Conservation (phyloP, 768 basidiomycete species). For the Coprinellus micaceus region DNA sequence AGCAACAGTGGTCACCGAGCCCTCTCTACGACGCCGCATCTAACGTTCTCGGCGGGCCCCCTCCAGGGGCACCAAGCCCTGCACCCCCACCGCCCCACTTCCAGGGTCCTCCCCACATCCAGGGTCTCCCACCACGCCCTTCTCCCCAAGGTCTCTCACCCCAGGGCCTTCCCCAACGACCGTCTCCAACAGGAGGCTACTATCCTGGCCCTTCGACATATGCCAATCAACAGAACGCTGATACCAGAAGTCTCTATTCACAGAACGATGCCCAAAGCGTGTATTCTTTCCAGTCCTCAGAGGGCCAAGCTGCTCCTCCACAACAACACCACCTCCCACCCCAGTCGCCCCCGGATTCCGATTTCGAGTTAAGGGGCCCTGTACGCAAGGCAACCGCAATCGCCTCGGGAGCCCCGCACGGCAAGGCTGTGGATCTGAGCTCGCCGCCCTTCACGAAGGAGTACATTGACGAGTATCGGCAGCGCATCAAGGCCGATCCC, state of each 20-base stretch:
- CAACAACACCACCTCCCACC: too few species aligned
- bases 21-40: conserved; percentile 73
- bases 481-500: conserved; percentile 94
- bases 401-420: conserved; percentile 49
- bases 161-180: too few species aligned
- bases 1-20: conserved; percentile 9
- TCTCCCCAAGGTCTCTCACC: too few species aligned
- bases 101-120: too few species aligned
- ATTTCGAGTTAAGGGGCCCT: conserved; percentile 56
- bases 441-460: conserved; percentile 91
- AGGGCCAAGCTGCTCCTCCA: conserved; percentile 9
- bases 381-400: conserved; percentile 55
- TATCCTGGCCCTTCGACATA: conserved; percentile 11
- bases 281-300: conserved; percentile 22
- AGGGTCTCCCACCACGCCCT: too few species aligned
- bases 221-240: conserved; percentile 15
- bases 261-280: too few species aligned
- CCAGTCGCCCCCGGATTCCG: conserved; percentile 40
- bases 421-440: conserved; percentile 77
- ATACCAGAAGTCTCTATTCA: conserved; percentile 18
- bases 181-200: too few species aligned
- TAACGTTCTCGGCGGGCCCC: conserved; percentile 59
- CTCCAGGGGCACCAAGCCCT: conserved; percentile 14
- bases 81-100: conserved; percentile 1
- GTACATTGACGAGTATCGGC: conserved; percentile 96